Conservation (phyloP, 2,329 filamentous ascomycete species). For the Arachnopeziza araneosa region DNA sequence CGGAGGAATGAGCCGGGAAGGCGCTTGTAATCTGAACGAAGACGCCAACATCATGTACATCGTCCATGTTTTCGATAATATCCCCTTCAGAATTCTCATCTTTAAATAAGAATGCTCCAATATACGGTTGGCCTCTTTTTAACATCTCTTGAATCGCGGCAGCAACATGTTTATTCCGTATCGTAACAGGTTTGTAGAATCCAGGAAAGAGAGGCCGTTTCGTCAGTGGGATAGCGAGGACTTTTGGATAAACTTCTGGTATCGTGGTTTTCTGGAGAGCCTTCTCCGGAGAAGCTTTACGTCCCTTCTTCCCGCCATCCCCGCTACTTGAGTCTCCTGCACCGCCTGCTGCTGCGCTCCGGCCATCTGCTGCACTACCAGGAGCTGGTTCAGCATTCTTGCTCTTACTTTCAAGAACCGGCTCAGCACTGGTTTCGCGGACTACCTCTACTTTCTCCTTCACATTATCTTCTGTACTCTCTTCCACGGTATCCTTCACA, state of each 20-base stretch:
- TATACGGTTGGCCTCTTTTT: slow-evolving; percentile 93
- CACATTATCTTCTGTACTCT: slow-evolving; percentile 38
- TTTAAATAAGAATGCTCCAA: slow-evolving; percentile 95
- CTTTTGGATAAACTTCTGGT: slow-evolving; percentile 93
- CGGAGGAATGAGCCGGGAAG: slow-evolving; percentile 87
- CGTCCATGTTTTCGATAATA: slow-evolving; percentile 80
- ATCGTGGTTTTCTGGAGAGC: slow-evolving; percentile 82
- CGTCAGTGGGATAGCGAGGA: slow-evolving; percentile 94
- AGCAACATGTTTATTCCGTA: slow-evolving; percentile 86
- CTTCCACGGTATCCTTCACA: slow-evolving; percentile 30
- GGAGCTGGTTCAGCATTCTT: slow-evolving; percentile 24
- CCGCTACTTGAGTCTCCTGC: slow-evolving; percentile 33
- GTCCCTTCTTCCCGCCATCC: slow-evolving; percentile 65
- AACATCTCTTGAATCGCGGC: slow-evolving; percentile 94
- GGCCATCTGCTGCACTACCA: slow-evolving; percentile 21
- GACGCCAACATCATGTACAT: slow-evolving; percentile 93
- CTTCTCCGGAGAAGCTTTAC: slow-evolving; percentile 62
- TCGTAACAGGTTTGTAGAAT: slow-evolving; percentile 98
- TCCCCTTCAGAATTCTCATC: slow-evolving; percentile 93
- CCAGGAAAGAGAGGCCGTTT: slow-evolving; percentile 92
- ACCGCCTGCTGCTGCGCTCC: slow-evolving; percentile 22
- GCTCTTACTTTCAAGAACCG: slow-evolving; percentile 35
- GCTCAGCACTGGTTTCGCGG: slow-evolving; percentile 38
- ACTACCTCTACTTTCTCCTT: slow-evolving; percentile 29
- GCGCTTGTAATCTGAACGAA: slow-evolving; percentile 98